Base-by-base conservation (phyloP, 2,329 filamentous ascomycete species). In the Ascomycota sp. region DNA sequence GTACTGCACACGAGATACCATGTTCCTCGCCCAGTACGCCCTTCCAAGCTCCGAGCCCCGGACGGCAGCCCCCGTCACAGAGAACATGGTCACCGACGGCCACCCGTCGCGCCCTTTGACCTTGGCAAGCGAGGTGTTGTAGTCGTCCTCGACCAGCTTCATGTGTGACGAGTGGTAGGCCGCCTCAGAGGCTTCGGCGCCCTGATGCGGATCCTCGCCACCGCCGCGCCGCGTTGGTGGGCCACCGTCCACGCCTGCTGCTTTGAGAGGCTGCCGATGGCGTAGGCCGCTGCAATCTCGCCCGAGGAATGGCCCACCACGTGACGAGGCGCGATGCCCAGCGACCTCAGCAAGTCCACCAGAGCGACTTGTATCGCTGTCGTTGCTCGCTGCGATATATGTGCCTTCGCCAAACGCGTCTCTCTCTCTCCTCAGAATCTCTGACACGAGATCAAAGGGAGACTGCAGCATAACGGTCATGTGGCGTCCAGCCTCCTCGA, bases 81-180 rank as follows among this genome's bases (percentile, higher is more conserved):
- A 62, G 33, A 56, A 48, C 50, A 62, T 59, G 5, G 28, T 36
- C 22, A 43, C 30, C 3, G 30, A 33, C 8, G 35, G n/a, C 24
- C 32, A 10, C 31, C 40, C 21, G 25, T 34, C 20, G 26, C 36
- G 24, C 6, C 42, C 27, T 2, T 20, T 20, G 11, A 55, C 34
- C 3, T 35, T 29, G 5, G 28, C 23, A 7, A 58, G 35, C 5
- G 40, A 35, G 2, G 40, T 35, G 6, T 36, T 34, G 33, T 61
- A 61, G n/a, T 46, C 44, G 1, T 46, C 38, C 23, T 48, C 46
- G 4, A 59, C 44, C 1, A 45, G 33, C 13, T 40, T 40, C 57
- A 62, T 61, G 20, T 61, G 54, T 2, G 46, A 45, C 2, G 57
- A 61, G 33, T 62, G 58, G 26, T 62, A 62, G 2, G 57, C 55